phyloP scores from a whole-genome alignment of 192 early-diverging fungal species.

The Coemansia erecta region DNA sequence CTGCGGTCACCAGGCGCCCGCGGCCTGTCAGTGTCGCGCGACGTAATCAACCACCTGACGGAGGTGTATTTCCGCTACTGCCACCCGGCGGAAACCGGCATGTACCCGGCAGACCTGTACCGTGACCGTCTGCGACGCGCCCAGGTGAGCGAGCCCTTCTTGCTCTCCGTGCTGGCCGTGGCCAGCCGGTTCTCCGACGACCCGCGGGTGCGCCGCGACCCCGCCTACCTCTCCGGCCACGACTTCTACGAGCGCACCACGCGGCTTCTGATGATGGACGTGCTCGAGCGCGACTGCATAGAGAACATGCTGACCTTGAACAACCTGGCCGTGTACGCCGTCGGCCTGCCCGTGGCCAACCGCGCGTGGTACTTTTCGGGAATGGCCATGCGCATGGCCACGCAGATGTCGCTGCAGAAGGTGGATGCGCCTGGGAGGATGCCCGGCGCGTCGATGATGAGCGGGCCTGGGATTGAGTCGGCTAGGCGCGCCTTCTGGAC shows the following conservation, averaged over 20 bases:
- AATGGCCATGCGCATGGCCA: slow-evolving; percentile 52
- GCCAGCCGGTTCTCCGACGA: slow-evolving; percentile 51
- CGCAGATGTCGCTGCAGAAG: slow-evolving; percentile 55
- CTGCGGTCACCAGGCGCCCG: slow-evolving; percentile 4
- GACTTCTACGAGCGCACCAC: slow-evolving; percentile 51
- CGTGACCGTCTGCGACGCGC: slow-evolving; percentile 37
- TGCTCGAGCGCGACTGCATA: slow-evolving; percentile 45
- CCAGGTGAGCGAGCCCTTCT: slow-evolving; percentile 48
- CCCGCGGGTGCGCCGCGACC: slow-evolving; percentile 41
- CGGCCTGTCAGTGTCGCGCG: slow-evolving; percentile 35
- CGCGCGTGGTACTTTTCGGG: slow-evolving; percentile 54
- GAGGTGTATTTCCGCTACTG: slow-evolving; percentile 42
- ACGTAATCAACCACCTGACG: slow-evolving; percentile 45
- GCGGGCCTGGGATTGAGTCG: slow-evolving; percentile 47
- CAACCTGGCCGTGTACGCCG: slow-evolving; percentile 51
- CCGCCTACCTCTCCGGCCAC: slow-evolving; percentile 44
- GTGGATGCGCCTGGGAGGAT: slow-evolving; percentile 48
- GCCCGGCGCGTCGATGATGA: slow-evolving; percentile 54
- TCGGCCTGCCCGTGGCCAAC: slow-evolving; percentile 51
- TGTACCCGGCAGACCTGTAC: slow-evolving; percentile 51
- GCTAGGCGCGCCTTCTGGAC: slow-evolving; percentile 51
- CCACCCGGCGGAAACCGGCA: slow-evolving; percentile 47
- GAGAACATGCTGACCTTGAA: slow-evolving; percentile 54
- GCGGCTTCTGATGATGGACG: slow-evolving; percentile 44
- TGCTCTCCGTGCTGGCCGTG: slow-evolving; percentile 45